phyloP scores from a whole-genome alignment of 2,329 filamentous ascomycete species.

The Graphilbum fragrans region DNA sequence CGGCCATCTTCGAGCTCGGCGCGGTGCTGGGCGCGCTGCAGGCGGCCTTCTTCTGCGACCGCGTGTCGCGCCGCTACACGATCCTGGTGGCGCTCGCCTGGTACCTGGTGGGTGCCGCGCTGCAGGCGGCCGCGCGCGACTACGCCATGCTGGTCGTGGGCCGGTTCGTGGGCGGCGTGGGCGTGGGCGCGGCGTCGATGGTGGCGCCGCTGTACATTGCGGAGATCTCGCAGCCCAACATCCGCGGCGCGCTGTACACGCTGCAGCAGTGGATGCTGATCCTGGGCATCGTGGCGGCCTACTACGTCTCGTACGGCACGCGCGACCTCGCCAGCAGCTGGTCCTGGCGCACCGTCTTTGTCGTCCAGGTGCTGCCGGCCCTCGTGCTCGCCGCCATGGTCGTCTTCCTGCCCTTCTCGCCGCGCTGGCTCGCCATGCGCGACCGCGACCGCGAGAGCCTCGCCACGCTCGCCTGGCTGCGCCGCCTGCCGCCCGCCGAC shows the following conservation, averaged over 20 bases:
- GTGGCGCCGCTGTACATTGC: slow-evolving; percentile 58
- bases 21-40: neutral
- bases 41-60: neutral
- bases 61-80: neutral
- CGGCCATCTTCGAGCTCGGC: neutral
- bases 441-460: slow-evolving; percentile 4
- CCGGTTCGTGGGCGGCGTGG: slow-evolving; percentile 25
- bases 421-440: slow-evolving; percentile 6
- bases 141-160: slow-evolving; percentile 40
- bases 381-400: neutral
- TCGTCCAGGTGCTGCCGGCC: slow-evolving; percentile 2
- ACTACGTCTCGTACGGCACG: slow-evolving; percentile 41
- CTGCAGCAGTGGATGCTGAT: slow-evolving; percentile 63
- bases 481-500: slow-evolving; percentile 1
- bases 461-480: slow-evolving; percentile 1
- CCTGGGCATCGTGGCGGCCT: slow-evolving; percentile 37
- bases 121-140: slow-evolving; percentile 47
- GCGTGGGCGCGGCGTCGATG: slow-evolving; percentile 29
- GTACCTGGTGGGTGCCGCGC: slow-evolving; percentile 45
- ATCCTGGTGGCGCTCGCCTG: slow-evolving; percentile 12
- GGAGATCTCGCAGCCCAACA: slow-evolving; percentile 46
- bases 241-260: slow-evolving; percentile 54
- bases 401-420: slow-evolving; percentile 7
- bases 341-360: slow-evolving; percentile 1
- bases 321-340: neutral